Evolutionary conservation across 441 rosid species (phyloP).

Genomic region (Pelargonium citronellum): DNA sequence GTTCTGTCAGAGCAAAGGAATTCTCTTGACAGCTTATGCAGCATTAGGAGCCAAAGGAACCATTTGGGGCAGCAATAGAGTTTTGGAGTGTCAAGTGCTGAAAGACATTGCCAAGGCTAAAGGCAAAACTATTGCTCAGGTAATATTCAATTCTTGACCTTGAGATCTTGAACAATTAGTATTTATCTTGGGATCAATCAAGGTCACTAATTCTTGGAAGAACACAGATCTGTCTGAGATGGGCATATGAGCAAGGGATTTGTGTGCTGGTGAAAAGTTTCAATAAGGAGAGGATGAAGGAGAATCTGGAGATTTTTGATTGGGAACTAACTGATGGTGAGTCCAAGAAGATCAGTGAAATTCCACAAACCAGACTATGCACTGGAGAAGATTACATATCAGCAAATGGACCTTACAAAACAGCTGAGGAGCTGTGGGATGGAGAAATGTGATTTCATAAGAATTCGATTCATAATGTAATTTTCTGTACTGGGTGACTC

Average conservation of each 20-base stretch:
- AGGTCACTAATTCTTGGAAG: neutral
- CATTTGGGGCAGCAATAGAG: neutral
- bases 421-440: conserved; percentile 43
- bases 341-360: conserved; percentile 27
- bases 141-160: neutral
- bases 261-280: conserved; percentile 43
- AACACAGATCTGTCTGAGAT: conserved; percentile 39
- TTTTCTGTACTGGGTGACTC: no score
- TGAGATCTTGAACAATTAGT: no score
- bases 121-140: conserved; percentile 5
- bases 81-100: neutral
- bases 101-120: neutral
- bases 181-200: neutral
- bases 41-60: conserved; percentile 2
- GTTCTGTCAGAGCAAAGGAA: neutral
- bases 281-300: conserved; percentile 37
- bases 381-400: conserved; percentile 27
- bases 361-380: conserved; percentile 32
- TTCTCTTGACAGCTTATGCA: neutral
- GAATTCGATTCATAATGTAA: no score
- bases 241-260: conserved; percentile 46
- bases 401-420: conserved; percentile 33
- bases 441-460: conserved; percentile 34
- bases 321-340: conserved; percentile 40
- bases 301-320: conserved; percentile 43